A percentile compares a stretch with the other conserved stretches of the same genome.
Evolutionary conservation across 1,284 basidiomycete species (phyloP).

Genomic region (Phylloporus sp.): DNA sequence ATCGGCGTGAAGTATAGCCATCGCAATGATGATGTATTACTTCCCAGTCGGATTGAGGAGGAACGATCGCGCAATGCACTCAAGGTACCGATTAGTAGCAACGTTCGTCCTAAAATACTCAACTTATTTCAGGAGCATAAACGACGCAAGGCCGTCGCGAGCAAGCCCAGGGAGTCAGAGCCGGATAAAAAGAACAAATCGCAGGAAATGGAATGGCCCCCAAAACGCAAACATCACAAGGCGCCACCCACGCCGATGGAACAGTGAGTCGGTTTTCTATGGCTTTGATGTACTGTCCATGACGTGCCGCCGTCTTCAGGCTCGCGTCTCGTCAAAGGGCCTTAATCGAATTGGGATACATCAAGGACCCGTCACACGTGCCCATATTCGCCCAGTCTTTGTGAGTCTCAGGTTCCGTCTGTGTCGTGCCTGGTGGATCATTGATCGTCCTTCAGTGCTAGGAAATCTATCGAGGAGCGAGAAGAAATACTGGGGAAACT

Average conservation of each 20-base stretch:
- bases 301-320: conserved; percentile 37
- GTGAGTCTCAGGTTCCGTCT: conserved; percentile 44
- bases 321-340: conserved; percentile 57
- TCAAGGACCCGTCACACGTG: conserved; percentile 53
- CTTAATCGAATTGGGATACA: conserved; percentile 60
- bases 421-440: not conserved
- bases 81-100: conserved; percentile 43
- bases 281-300: not conserved
- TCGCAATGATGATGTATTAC: conserved; percentile 70
- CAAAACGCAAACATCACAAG: conserved; percentile 61
- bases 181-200: conserved; percentile 21
- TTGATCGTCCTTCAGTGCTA: conserved; percentile 38
- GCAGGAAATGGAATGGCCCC: conserved; percentile 62
- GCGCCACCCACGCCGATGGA: conserved; percentile 49
- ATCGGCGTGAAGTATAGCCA: conserved; percentile 72
- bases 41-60: conserved; percentile 69
- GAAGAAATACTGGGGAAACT: conserved; percentile 47
- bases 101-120: conserved; percentile 7
- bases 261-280: conserved; percentile 45
- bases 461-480: conserved; percentile 47
- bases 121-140: conserved; percentile 30
- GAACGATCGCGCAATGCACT: conserved; percentile 58
- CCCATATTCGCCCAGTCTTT: conserved; percentile 63
- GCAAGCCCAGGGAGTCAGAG: conserved; percentile 30
- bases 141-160: conserved; percentile 31